Conservation (phyloP, 208 protist genomes). For the Crithidia acanthocephali region DNA sequence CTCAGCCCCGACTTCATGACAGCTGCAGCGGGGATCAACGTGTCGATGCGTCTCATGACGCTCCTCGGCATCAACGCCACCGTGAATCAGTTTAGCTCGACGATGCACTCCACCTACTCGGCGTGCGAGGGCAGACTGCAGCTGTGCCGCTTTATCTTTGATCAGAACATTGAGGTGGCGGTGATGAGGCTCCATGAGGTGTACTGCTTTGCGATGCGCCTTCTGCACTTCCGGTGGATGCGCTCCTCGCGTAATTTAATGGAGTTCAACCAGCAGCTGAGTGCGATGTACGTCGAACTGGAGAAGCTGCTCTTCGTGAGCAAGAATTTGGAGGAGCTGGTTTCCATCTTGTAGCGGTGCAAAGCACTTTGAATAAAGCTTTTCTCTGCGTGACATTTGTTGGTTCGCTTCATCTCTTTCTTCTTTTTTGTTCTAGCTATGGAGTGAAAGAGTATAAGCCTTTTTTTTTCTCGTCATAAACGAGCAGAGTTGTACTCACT, state of each 20-base stretch:
- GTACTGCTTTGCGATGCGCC: slow-evolving; percentile 61
- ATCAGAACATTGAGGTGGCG: slow-evolving; percentile 32
- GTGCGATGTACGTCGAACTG: slow-evolving; percentile 39
- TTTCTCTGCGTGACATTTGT: too few relatives aligned
- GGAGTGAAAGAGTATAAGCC: not conserved
- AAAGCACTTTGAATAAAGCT: not conserved
- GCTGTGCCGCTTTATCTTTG: slow-evolving; percentile 49
- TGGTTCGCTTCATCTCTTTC: not conserved
- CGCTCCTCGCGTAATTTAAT: slow-evolving; percentile 62
- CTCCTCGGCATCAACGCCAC: slow-evolving; percentile 41
- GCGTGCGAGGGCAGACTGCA: slow-evolving; percentile 26
- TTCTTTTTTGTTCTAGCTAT: not conserved
- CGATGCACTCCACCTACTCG: slow-evolving; percentile 40
- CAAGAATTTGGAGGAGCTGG: slow-evolving; percentile 46
- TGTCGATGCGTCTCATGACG: slow-evolving; percentile 71
- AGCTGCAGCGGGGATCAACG: slow-evolving; percentile 75
- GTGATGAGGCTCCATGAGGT: slow-evolving; percentile 53
- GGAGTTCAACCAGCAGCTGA: slow-evolving; percentile 63
- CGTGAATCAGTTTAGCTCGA: slow-evolving; percentile 40
- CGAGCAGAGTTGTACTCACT: too few relatives aligned
- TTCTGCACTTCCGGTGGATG: slow-evolving; percentile 54
- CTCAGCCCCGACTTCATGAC: slow-evolving; percentile 51
- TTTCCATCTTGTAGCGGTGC: slow-evolving; percentile 24
- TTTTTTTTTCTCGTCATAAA: not conserved
- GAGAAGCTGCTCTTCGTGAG: slow-evolving; percentile 44